These are phyloP conservation scores for Coriaria nepalensis DNA, from an alignment of 306 rosid species.

Conservation along the genomic window DNA sequence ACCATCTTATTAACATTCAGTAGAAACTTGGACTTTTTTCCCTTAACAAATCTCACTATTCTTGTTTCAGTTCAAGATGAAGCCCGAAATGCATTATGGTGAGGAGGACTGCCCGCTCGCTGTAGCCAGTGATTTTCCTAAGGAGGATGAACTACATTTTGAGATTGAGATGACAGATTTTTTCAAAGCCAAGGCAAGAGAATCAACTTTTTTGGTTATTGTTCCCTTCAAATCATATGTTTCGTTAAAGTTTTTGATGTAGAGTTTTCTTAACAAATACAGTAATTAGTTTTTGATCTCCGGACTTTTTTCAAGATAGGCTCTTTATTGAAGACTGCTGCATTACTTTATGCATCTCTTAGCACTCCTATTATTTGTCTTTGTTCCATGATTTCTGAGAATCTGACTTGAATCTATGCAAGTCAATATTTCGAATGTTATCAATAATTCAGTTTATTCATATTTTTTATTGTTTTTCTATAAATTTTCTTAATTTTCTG, in stretches of 20 bases:
- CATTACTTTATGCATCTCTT: too few relatives aligned
- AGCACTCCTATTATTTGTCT: too few relatives aligned
- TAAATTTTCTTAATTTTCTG: slow-evolving; percentile 19
- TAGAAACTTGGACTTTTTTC: slow-evolving; percentile 6
- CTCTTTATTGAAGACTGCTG: too few relatives aligned
- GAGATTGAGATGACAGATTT: slow-evolving; percentile 88
- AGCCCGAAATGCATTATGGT: slow-evolving; percentile 72
- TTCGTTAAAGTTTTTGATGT: neutral
- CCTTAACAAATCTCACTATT: slow-evolving; percentile 11
- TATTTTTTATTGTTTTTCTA: slow-evolving; percentile 11
- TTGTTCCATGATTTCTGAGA: too few relatives aligned
- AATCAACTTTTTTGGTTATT: slow-evolving; percentile 15
- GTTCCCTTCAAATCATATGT: neutral
- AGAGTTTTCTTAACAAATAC: too few relatives aligned
- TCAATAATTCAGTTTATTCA: slow-evolving; percentile 2
- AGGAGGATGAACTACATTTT: slow-evolving; percentile 88
- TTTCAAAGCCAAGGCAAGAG: slow-evolving; percentile 76
- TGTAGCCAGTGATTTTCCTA: slow-evolving; percentile 58
- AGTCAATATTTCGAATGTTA: too few relatives aligned
- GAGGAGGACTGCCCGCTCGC: slow-evolving; percentile 86
- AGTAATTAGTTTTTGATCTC: too few relatives aligned
- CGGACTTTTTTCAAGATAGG: too few relatives aligned
- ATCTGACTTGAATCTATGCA: too few relatives aligned
- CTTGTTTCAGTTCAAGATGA: slow-evolving; percentile 76
- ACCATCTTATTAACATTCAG: neutral